phyloP scores from a whole-genome alignment of 805 yeast species.

The Candida oleophila region DNA sequence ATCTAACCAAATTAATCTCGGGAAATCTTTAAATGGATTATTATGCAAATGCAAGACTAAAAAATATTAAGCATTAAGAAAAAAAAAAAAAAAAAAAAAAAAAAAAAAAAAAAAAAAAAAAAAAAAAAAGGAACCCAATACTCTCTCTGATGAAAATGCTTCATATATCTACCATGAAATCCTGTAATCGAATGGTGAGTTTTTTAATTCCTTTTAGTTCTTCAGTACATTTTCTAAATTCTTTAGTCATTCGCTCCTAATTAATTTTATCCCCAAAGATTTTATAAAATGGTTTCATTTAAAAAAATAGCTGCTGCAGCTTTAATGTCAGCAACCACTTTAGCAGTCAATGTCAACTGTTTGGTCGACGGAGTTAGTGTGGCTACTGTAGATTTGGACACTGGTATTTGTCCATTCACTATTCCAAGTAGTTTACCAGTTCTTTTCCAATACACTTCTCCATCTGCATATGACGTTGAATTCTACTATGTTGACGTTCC shows the following conservation, averaged over 20 bases:
- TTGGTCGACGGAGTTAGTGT: slow-evolving; percentile 30
- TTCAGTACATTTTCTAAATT: neutral
- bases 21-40: neutral
- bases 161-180: neutral
- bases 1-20: neutral
- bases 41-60: neutral
- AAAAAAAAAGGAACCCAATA: too few species aligned
- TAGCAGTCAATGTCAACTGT: slow-evolving; percentile 38
- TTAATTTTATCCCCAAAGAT: neutral
- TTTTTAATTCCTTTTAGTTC: neutral
- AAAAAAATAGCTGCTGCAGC: slow-evolving; percentile 14
- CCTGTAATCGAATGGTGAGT: neutral
- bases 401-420: slow-evolving; percentile 40
- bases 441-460: slow-evolving; percentile 24
- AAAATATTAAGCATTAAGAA: neutral
- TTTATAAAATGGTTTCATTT: slow-evolving; percentile 1
- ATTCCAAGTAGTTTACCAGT: slow-evolving; percentile 28
- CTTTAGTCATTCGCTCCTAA: slow-evolving; percentile 3
- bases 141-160: too few species aligned
- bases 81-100: too few species aligned
- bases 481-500: slow-evolving; percentile 33
- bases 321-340: slow-evolving; percentile 20
- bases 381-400: slow-evolving; percentile 38
- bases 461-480: slow-evolving; percentile 30
- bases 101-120: too few species aligned